These are phyloP conservation scores for Penicillium psychrosexuale DNA, from an alignment of 2,329 filamentous ascomycete genomes.

Conservation along the genomic window DNA sequence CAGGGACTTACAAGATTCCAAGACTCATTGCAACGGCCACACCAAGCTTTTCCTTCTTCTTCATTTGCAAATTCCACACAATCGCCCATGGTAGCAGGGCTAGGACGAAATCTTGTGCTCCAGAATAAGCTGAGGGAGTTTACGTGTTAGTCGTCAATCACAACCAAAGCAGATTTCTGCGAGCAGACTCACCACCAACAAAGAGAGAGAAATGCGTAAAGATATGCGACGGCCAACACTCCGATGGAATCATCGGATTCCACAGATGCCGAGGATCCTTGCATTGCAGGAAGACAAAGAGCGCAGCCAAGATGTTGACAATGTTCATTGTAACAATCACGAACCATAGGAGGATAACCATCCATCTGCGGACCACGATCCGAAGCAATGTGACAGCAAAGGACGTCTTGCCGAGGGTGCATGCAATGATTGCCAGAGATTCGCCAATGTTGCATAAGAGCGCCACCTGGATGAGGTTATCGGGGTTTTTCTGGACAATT, in stretches of 20 bases:
- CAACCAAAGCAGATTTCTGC: neutral
- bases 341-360: conserved; percentile 35
- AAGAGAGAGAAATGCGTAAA: conserved; percentile 23
- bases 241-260: conserved; percentile 18
- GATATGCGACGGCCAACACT: conserved; percentile 21
- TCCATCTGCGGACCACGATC: conserved; percentile 35
- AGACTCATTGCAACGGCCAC: conserved; percentile 40
- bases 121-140: conserved; percentile 17
- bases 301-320: conserved; percentile 19
- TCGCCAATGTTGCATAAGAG: conserved; percentile 26
- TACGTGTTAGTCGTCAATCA: neutral
- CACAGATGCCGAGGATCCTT: conserved; percentile 22
- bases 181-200: conserved; percentile 16
- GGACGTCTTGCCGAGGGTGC: conserved; percentile 40
- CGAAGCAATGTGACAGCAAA: conserved; percentile 42
- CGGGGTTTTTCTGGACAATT: conserved; percentile 8
- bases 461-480: conserved; percentile 16
- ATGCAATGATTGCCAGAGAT: conserved; percentile 41
- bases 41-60: conserved; percentile 37
- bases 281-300: conserved; percentile 23
- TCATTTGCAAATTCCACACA: conserved; percentile 37
- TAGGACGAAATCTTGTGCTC: conserved; percentile 35
- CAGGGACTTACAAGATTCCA: conserved; percentile 28
- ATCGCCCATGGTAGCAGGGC: conserved; percentile 40
- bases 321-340: conserved; percentile 31